Percentiles rank a stretch among this genome's conserved stretches.
phyloP scores from a whole-genome alignment of 1,139 yeast genomes.

The Candida sp. region DNA sequence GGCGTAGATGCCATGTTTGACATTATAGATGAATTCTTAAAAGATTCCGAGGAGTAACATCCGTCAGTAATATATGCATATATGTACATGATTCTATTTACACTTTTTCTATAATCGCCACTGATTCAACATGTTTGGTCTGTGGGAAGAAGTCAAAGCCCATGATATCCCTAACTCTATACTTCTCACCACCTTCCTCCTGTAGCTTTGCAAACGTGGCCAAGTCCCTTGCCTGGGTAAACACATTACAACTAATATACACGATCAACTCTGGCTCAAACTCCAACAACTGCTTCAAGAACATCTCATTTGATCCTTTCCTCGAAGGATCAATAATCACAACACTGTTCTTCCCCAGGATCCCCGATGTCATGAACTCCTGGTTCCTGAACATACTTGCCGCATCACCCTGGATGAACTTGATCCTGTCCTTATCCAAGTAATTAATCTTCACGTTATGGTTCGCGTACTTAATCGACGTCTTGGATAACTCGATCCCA shows the following conservation, averaged over 20 bases:
- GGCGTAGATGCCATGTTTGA: constrained; percentile 62
- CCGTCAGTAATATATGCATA: constrained; percentile 8
- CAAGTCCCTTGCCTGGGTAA: constrained; percentile 51
- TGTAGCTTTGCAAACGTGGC: constrained; percentile 30
- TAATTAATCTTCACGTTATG: constrained; percentile 47
- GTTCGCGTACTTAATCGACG: constrained; percentile 38
- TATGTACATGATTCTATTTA: constrained; percentile 3
- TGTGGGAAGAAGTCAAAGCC: constrained; percentile 56
- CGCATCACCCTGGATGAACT: constrained; percentile 44
- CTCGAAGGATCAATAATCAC: constrained; percentile 53
- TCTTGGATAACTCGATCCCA: constrained; percentile 45
- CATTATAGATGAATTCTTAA: constrained; percentile 53
- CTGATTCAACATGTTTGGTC: constrained; percentile 50
- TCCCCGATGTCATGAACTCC: constrained; percentile 25
- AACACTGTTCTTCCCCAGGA: constrained; percentile 36
- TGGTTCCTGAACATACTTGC: constrained; percentile 34
- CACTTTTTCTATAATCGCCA: constrained; percentile 36
- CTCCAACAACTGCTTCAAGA: constrained; percentile 37
- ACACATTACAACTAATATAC: constrained; percentile 51
- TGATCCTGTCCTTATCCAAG: constrained; percentile 29
- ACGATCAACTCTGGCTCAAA: constrained; percentile 42
- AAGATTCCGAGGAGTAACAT: constrained; percentile 12
- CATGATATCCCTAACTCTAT: constrained; percentile 32
- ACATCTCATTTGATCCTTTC: constrained; percentile 40
- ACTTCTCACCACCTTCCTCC: constrained; percentile 17